Evolutionary conservation across 805 yeast species (phyloP).

Genomic region (Komagataella mondaviorum): DNA sequence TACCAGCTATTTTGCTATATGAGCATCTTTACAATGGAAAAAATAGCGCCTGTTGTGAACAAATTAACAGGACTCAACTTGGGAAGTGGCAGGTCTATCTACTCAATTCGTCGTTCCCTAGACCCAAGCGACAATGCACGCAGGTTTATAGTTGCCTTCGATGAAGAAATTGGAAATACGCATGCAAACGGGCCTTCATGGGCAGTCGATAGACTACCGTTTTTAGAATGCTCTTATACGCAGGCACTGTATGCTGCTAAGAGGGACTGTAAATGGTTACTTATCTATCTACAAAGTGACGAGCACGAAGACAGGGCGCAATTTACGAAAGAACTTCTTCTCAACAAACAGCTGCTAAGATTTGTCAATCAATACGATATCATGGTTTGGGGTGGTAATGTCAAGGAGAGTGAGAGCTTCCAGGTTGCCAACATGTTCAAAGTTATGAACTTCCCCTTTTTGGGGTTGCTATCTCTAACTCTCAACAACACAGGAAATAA

Average conservation of each 20-base stretch:
- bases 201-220: constrained; percentile 18
- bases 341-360: constrained; percentile 33
- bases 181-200: constrained; percentile 4
- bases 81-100: not conserved
- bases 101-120: not conserved
- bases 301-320: constrained; percentile 47
- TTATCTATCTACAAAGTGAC: constrained; percentile 62
- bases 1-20: not conserved
- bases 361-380: constrained; percentile 36
- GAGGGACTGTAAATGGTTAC: constrained; percentile 54
- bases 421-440: constrained; percentile 69
- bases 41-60: not conserved
- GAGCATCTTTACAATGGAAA: not conserved
- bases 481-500: constrained; percentile 43
- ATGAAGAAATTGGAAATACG: constrained; percentile 9
- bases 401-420: constrained; percentile 68
- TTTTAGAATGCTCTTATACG: constrained; percentile 67
- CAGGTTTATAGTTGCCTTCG: constrained; percentile 17
- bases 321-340: constrained; percentile 41
- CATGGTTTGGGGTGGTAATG: constrained; percentile 80
- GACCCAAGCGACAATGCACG: constrained; percentile 20
- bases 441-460: constrained; percentile 67
- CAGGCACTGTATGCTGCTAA: constrained; percentile 65
- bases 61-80: not conserved
- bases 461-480: constrained; percentile 64